Conservation (phyloP, 1,284 basidiomycete genomes). For the Inonotus obliquus region DNA sequence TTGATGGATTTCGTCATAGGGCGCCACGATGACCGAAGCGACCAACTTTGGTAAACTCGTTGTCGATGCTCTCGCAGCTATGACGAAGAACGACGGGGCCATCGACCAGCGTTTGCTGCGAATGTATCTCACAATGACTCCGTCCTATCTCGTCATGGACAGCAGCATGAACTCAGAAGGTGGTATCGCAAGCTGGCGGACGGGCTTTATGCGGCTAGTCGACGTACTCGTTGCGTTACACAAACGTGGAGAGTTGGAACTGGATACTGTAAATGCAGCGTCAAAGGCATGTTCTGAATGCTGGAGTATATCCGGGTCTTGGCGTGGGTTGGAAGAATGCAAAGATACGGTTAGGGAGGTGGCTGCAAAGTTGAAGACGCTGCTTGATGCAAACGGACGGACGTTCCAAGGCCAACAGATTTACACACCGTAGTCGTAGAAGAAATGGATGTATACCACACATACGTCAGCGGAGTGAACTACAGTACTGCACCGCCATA, state of each 20-base stretch:
- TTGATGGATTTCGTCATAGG: constrained; percentile 2
- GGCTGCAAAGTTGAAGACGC: constrained; percentile 54
- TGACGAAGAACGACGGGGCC: constrained; percentile 38
- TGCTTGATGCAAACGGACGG: constrained; percentile 61
- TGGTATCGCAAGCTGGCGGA: constrained; percentile 57
- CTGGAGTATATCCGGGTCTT: constrained; percentile 66
- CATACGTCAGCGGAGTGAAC: background rate
- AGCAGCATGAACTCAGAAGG: constrained; percentile 53
- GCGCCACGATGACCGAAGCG: constrained; percentile 30
- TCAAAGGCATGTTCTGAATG: constrained; percentile 78
- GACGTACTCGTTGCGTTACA: constrained; percentile 69
- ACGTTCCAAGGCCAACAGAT: constrained; percentile 62
- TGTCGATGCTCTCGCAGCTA: constrained; percentile 45
- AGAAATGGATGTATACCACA: background rate
- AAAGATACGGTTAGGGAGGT: constrained; percentile 53
- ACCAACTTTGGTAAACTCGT: constrained; percentile 62
- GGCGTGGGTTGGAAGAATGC: constrained; percentile 59
- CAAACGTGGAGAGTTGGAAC: constrained; percentile 54
- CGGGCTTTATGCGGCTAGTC: constrained; percentile 61
- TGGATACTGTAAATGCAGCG: constrained; percentile 65
- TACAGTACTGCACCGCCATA: background rate
- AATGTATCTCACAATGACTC: constrained; percentile 59
- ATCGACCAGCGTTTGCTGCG: constrained; percentile 64
- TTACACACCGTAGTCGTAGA: constrained; percentile 44
- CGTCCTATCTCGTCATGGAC: constrained; percentile 73